Percentiles rank a stretch among this genome's conserved stretches.
Evolutionary conservation across 305 asterid genomes (phyloP).

Genomic region (Fraxinus nigra): DNA sequence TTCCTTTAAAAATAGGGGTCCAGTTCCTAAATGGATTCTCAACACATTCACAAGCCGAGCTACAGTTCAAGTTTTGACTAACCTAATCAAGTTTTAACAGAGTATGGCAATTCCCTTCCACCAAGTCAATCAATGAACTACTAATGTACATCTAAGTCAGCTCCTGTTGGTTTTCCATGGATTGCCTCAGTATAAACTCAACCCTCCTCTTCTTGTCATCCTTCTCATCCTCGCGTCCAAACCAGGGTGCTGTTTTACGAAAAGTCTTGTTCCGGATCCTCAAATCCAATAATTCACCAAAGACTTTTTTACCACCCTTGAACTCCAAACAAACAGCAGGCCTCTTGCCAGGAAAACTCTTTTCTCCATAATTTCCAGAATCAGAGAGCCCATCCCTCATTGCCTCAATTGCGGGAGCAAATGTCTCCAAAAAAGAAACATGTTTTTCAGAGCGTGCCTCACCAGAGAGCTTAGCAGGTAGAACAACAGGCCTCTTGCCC

Average conservation of each 20-base stretch:
- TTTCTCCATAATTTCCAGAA: slow-evolving; percentile 57
- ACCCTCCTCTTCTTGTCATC: slow-evolving; percentile 97
- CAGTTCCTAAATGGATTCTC: slow-evolving; percentile 47
- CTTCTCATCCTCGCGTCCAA: slow-evolving; percentile 75
- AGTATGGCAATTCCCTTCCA: slow-evolving; percentile 29
- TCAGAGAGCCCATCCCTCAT: slow-evolving; percentile 43
- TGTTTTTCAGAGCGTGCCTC: slow-evolving; percentile 14
- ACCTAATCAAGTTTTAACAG: slow-evolving; percentile 53
- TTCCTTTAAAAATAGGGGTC: slow-evolving; percentile 51
- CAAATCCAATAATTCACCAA: slow-evolving; percentile 85
- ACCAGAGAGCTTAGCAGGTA: background rate
- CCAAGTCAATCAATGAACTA: slow-evolving; percentile 52
- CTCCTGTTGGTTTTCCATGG: slow-evolving; percentile 85
- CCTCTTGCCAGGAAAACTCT: slow-evolving; percentile 54
- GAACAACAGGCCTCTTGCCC: slow-evolving; percentile 24
- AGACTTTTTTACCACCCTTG: slow-evolving; percentile 61
- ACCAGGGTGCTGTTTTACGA: slow-evolving; percentile 53
- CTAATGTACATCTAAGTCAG: slow-evolving; percentile 86
- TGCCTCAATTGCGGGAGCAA: slow-evolving; percentile 51
- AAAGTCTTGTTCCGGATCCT: slow-evolving; percentile 63
- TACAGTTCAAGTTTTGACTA: slow-evolving; percentile 53
- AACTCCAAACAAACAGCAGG: slow-evolving; percentile 65
- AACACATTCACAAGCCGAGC: slow-evolving; percentile 50
- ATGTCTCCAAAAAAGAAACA: slow-evolving; percentile 42
- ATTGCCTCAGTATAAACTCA: slow-evolving; percentile 82